These are phyloP conservation scores for Thymus mandschuricus DNA, from an alignment of 257 asterid species.

Conservation along the genomic window DNA sequence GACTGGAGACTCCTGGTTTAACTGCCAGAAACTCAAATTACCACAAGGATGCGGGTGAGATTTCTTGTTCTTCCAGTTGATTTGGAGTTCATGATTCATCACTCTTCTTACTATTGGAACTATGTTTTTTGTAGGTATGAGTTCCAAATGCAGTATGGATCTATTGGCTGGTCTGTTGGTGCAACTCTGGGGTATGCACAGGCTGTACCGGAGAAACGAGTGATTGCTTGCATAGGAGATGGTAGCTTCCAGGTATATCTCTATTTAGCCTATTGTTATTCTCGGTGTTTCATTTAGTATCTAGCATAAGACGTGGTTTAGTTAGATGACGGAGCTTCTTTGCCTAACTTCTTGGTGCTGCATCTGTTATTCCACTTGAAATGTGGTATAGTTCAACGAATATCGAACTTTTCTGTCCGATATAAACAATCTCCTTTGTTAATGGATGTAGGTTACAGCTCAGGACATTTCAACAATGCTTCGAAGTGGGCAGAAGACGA, in stretches of 20 bases:
- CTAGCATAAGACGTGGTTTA: background rate
- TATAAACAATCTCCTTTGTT: background rate
- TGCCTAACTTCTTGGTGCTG: background rate
- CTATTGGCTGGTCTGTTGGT: conserved; percentile 94
- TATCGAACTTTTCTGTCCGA: background rate
- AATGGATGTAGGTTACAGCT: conserved; percentile 58
- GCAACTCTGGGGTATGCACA: conserved; percentile 90
- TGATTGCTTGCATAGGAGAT: conserved; percentile 82
- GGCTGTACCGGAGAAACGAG: conserved; percentile 66
- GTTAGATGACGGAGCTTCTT: background rate
- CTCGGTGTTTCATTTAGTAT: background rate
- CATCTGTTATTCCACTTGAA: background rate
- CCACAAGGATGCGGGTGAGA: conserved; percentile 75
- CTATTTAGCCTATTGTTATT: background rate
- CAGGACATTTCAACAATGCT: conserved; percentile 82
- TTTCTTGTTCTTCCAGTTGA: background rate
- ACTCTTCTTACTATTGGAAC: background rate
- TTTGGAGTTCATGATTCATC: background rate
- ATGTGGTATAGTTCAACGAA: too few species aligned
- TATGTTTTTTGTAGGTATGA: conserved; percentile 53
- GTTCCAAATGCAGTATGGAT: conserved; percentile 86
- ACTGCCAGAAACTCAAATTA: conserved; percentile 73
- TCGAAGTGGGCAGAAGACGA: conserved; percentile 58
- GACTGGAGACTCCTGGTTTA: conserved; percentile 91
- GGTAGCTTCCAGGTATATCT: conserved; percentile 82